Conservation (phyloP, 805 yeast genomes). For the Cyberlindnera mycetangii region DNA sequence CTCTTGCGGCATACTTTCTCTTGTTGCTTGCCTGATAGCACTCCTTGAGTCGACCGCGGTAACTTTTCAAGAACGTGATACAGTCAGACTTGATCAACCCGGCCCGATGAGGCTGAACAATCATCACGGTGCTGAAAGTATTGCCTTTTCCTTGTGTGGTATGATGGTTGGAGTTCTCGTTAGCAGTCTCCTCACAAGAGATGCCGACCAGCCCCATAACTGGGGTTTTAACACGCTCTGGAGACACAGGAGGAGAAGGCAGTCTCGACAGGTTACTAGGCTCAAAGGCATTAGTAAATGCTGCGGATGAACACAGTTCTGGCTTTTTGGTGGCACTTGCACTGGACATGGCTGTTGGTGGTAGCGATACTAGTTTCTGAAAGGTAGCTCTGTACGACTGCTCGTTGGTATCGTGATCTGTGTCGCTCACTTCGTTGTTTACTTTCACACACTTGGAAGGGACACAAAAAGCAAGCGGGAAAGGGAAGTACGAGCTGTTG, state of each 20-base stretch:
- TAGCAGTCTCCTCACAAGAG: too few relatives aligned
- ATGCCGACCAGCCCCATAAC: too few relatives aligned
- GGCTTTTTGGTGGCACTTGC: neutral
- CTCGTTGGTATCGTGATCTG: too few relatives aligned
- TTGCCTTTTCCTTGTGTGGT: too few relatives aligned
- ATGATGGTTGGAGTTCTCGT: too few relatives aligned
- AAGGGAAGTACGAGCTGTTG: neutral
- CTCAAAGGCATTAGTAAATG: neutral
- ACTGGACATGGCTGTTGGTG: neutral
- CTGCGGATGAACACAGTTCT: neutral
- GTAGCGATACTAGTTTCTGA: too few relatives aligned
- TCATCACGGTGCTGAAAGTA: neutral
- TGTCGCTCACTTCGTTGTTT: neutral
- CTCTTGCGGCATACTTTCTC: slow-evolving; percentile 4
- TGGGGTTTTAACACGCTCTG: slow-evolving; percentile 7
- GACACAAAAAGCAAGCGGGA: neutral
- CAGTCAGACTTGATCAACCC: slow-evolving; percentile 2
- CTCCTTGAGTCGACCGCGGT: neutral
- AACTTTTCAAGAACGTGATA: slow-evolving; percentile 1
- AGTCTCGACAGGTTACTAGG: slow-evolving; percentile 1
- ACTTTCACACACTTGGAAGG: neutral
- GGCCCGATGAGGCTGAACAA: slow-evolving; percentile 1
- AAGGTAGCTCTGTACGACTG: too few relatives aligned
- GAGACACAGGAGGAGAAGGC: slow-evolving; percentile 23
- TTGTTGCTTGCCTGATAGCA: neutral